Percentiles rank a stretch among this genome's conserved stretches.
Conservation (phyloP, 2,329 filamentous ascomycete genomes). For the Aspergillus brunneoviolaceus region DNA sequence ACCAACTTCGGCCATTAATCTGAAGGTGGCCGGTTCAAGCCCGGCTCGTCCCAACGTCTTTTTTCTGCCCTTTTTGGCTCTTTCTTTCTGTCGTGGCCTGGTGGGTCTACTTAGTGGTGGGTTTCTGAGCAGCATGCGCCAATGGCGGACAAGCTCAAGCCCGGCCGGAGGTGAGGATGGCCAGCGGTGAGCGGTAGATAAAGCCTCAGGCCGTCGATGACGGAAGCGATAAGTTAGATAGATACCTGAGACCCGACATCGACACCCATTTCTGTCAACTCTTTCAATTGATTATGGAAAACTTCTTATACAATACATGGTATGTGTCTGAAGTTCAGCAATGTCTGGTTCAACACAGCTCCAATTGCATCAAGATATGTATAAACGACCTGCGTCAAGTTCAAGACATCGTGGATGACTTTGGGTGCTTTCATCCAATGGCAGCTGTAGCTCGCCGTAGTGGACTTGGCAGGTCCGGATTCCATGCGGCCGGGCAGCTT, state of each 20-base stretch:
- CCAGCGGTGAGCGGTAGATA: background rate
- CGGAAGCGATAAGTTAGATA: background rate
- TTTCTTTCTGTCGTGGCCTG: background rate
- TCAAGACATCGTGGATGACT: background rate
- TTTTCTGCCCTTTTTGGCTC: background rate
- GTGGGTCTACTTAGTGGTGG: background rate
- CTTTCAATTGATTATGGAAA: no score
- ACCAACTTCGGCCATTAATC: background rate
- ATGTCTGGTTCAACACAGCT: no score
- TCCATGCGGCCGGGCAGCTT: background rate
- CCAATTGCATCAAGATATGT: no score
- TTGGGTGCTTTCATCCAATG: background rate
- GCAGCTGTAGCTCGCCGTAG: background rate
- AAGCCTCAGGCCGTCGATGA: background rate
- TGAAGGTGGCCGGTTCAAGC: background rate
- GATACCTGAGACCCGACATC: no score
- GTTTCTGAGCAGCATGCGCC: background rate
- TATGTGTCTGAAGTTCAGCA: no score
- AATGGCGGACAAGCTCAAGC: background rate
- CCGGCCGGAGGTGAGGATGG: background rate
- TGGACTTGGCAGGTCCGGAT: background rate
- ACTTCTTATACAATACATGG: no score
- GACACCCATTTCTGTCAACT: no score
- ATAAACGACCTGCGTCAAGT: no score
- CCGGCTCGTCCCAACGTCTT: background rate